Base-by-base conservation (phyloP, 305 asterid genomes). In the Fraxinus greggii region DNA sequence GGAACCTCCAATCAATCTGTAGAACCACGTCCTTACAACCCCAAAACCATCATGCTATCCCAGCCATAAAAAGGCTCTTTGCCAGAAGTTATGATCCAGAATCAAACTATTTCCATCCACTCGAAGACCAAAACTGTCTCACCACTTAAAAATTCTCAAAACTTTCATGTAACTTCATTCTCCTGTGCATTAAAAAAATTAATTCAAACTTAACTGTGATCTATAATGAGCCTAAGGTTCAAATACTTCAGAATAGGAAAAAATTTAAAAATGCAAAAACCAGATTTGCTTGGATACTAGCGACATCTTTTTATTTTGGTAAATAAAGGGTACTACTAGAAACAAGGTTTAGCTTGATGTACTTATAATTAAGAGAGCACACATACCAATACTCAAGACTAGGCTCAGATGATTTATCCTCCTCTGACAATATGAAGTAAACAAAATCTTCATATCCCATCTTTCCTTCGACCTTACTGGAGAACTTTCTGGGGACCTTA, bases 381-480 rank as follows among this genome's bases (percentile, higher is more conserved):
- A 86, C 91, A 73, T 88, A 95, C 99, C 99, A 95, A 84, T 92
- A 95, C 80, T 94, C 99, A 84, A 95, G 98, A 87, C 98, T 90
- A 81, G 97, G 99, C 85, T 93, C 97, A 21, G 98, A 95, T 78
- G 99, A 88, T 88, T 95, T 95, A 89, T 94, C 98, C 89, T 95
- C 99, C 92, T 95, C 99, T n/a, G 99, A 92, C 89, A 95, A 88
- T 83, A 95, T 95, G 89, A 95, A 95, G 87, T 95, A 93, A 81
- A 93, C 97, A 24, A 95, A 95, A 87, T 95, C 99, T 91, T 95
- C 99, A 90, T 95, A 95, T 75, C 97, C 99, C 99, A 95, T 95
- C 92, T 94, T 95, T 82, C 99, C 99, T 87, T 95, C 98, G 88
- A 93, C 95, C 89, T 93, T 95, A 86, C 98, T 89, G 70, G 98